These are phyloP conservation scores for Apiospora hydei DNA, from an alignment of 2,329 filamentous ascomycete genomes.

Conservation along the genomic window DNA sequence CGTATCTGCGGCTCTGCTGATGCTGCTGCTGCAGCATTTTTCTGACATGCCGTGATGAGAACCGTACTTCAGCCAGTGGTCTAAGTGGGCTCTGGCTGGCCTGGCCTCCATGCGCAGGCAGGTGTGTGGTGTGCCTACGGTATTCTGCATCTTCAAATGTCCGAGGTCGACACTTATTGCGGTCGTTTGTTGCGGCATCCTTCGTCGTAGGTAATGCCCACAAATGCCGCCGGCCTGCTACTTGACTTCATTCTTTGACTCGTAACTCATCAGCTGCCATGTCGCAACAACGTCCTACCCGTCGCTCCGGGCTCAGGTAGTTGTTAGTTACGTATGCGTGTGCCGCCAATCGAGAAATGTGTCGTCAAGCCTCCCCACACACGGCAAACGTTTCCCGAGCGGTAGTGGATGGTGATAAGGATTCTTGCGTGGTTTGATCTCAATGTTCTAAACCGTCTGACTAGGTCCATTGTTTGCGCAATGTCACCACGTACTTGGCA, in stretches of 20 bases:
- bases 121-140: background rate
- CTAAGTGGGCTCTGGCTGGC: background rate
- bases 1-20: background rate
- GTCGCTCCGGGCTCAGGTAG: background rate
- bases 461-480: background rate
- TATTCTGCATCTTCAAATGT: background rate
- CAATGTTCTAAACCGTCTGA: background rate
- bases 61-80: background rate
- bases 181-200: background rate
- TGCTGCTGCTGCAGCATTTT: background rate
- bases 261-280: background rate
- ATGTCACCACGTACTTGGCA: background rate
- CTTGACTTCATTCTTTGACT: background rate
- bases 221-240: background rate
- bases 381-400: conserved; percentile 18
- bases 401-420: background rate
- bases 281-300: background rate
- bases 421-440: conserved; percentile 15
- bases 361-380: background rate
- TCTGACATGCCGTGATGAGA: background rate
- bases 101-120: background rate
- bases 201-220: background rate
- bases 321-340: conserved; percentile 6
- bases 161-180: background rate
- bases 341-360: conserved; percentile 5